A percentile compares a stretch with the other conserved stretches of the same genome.
These are phyloP conservation scores for Gigaspora rosea DNA, from an alignment of 192 early-diverging fungal species.

Conservation along the genomic window DNA sequence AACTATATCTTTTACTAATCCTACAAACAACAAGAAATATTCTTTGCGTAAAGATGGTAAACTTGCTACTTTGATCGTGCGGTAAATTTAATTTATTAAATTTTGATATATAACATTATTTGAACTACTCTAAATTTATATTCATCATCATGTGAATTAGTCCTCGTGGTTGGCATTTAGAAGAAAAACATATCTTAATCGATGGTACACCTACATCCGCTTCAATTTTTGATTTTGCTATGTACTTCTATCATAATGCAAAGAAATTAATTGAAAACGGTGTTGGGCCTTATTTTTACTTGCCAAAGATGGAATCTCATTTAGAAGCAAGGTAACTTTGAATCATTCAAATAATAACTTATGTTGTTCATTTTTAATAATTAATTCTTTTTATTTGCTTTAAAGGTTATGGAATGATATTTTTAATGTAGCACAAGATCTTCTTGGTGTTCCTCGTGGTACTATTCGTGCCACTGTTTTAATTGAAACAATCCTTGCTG, in stretches of 20 bases:
- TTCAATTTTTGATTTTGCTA: conserved; percentile 97
- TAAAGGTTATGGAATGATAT: conserved; percentile 95
- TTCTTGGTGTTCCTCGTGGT: conserved; percentile 84
- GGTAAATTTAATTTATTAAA: conserved; percentile 46
- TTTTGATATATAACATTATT: too few relatives aligned
- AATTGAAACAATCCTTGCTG: conserved; percentile 96
- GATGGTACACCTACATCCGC: conserved; percentile 91
- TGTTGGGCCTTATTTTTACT: conserved; percentile 97
- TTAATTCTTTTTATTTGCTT: too few relatives aligned
- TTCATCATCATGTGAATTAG: conserved; percentile 39
- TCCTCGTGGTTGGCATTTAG: conserved; percentile 99
- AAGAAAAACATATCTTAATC: conserved; percentile 92
- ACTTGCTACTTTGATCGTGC: conserved; percentile 87
- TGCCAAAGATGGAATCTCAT: conserved; percentile 98
- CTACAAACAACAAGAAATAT: conserved; percentile 90
- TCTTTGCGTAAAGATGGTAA: conserved; percentile 87
- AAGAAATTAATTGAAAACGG: conserved; percentile 78
- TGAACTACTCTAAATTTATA: not conserved
- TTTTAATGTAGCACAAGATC: conserved; percentile 95
- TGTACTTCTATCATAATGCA: conserved; percentile 99
- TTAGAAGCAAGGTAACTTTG: conserved; percentile 71
- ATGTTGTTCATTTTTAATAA: too few relatives aligned
- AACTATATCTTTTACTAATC: conserved; percentile 81
- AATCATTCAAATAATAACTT: too few relatives aligned
- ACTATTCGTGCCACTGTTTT: conserved; percentile 96